Percentiles rank a stretch among this genome's conserved stretches.
These are phyloP conservation scores for Clonostachys rhizophaga DNA, from an alignment of 2,329 filamentous ascomycete species.

Conservation along the genomic window DNA sequence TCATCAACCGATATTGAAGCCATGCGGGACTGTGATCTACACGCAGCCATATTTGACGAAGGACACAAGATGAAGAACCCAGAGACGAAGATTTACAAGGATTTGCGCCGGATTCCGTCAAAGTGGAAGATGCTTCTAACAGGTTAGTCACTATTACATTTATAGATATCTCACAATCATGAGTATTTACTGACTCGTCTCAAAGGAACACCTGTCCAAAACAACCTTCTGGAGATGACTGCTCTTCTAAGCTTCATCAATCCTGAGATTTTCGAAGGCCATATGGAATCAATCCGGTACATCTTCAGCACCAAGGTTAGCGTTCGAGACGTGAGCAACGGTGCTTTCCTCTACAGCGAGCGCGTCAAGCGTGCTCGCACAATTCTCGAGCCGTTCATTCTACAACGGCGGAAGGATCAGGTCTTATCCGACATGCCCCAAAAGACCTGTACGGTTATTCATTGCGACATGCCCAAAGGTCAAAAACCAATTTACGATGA, in stretches of 20 bases:
- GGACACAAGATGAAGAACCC: conserved; percentile 91
- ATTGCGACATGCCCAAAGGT: conserved; percentile 70
- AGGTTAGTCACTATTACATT: conserved; percentile 10
- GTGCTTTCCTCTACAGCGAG: conserved; percentile 79
- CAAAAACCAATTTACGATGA: conserved; percentile 72
- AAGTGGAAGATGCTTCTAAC: conserved; percentile 78
- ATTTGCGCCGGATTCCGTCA: conserved; percentile 71
- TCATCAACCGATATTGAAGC: conserved; percentile 44
- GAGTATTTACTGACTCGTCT: conserved; percentile 7
- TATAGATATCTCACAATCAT: neutral
- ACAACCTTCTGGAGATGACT: conserved; percentile 90
- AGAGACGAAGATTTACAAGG: conserved; percentile 74
- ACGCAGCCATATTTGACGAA: conserved; percentile 79
- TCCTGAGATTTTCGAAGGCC: conserved; percentile 73
- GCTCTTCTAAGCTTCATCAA: conserved; percentile 93
- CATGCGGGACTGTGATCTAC: conserved; percentile 41
- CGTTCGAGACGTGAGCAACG: conserved; percentile 73
- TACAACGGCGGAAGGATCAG: conserved; percentile 90
- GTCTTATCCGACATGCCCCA: conserved; percentile 79
- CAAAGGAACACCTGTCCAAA: conserved; percentile 86
- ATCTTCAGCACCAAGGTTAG: conserved; percentile 93
- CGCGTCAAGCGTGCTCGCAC: conserved; percentile 82
- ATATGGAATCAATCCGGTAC: conserved; percentile 73
- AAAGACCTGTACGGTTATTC: conserved; percentile 74
- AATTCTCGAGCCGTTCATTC: conserved; percentile 92